Base-by-base conservation (phyloP, 2,329 filamentous ascomycete species). In the Aspergillus fumigatus region DNA sequence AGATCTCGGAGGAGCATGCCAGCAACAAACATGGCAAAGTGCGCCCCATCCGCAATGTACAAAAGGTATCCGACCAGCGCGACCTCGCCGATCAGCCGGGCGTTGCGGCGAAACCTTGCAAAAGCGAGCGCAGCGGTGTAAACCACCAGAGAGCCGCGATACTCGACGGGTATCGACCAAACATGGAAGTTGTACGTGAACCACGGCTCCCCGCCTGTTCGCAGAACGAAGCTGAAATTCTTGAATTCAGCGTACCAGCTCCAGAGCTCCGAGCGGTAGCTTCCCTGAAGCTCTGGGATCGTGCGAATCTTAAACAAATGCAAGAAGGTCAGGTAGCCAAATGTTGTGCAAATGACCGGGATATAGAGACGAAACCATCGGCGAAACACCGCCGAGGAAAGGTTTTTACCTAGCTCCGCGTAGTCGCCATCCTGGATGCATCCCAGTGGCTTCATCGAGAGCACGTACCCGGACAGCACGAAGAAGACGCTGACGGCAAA, bases 221-320 rank as follows among this genome's bases (percentile, higher is more conserved):
- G 81, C 72, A 84, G 89, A 41, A 88, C 68, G 67, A 86, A 89
- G 70, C 81, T 88, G 73, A 86, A 88, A 69, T 88, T 88, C 67
- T 88, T 89, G 67, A 83, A 76, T 67, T 88, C 83, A 58, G 66
- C 67, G 53, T 80, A 78, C 76, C 76, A 78, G 40, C 72, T 75
- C 75, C 79, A 82, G 1, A 84, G 58, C 62, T 86, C 83, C 10
- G 77, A 79, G 7, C 67, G 58, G 63, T 79, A 78, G 32, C 62
- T 81, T 4, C 60, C 60, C 57, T 80, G 70, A 10, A 72, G 68
- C 14, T 73, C 69, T 23, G 70, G 70, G 11, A 75, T 72, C 6
- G 74, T 72, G 69, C 75, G 79, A 54, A 82, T 73, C 5, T 78
- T 78, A 40, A 84, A 77, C 0, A 81, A 2, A 32, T 32, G 29